Evolutionary conservation across 305 asterid genomes (phyloP), one percentile per base, ranked within the genome.

Genomic region (Nicotiana rustica): DNA sequence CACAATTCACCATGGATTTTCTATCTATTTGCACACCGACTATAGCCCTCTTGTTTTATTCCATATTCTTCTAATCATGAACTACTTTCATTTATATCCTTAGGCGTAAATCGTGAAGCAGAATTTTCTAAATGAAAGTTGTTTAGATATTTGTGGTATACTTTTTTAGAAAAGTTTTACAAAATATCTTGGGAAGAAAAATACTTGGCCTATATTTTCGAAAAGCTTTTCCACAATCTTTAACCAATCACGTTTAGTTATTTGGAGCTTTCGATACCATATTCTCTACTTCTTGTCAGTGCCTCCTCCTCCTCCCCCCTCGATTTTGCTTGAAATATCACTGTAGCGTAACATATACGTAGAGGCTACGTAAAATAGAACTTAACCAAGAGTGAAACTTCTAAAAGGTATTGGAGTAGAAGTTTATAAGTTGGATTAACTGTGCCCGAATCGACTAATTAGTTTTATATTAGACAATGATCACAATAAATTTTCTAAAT

Each of bases 1-100:
- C 49, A 44, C 10, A 7, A 19, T 0, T n/a, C 25, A 3, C 15
- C 57, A 49, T 49, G 57, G 3, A 55, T 19, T 71, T 52, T 7
- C 21, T 21, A 44, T 47, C 60, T 59, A 61, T 61, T 55, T 4
- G n/a, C 60, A 61, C 29, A 41, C 18, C 10, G 10, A 41, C 12
- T 70, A 19, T 70, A 44, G 13, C 44, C 78, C 18, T 70, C 18
- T 44, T 67, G 2, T 70, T 41, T 44, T 70, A 75, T 75, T 75
- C 79, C 44, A 75, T 75, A 75, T 52, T 70, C 79, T 49, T 71
- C 61, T 71, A 71, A 21, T 44, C 61, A 73, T 49, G 5, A 75
- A 25, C 25, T 52, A 29, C 65, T 75, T 73, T 21, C 52, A 14
- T 52, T 75, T 75, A 6, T 75, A 75, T 75, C 15, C 79, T 49